Evolutionary conservation across 768 basidiomycete species (phyloP), one percentile per base, ranked within the genome.

Genomic region (Naematelia aurantialba): DNA sequence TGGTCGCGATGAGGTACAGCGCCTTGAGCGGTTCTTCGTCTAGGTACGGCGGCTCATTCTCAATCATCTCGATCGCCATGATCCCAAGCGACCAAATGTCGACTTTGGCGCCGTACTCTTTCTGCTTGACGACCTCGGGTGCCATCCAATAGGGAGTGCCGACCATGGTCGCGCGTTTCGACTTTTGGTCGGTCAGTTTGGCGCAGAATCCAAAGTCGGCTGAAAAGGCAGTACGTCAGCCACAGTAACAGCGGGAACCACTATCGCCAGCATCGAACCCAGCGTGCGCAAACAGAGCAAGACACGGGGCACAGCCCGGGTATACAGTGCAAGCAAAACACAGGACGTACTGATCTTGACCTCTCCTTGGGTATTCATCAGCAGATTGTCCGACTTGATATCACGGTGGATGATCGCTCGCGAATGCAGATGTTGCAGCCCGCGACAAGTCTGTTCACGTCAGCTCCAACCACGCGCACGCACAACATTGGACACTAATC

Each of bases 111-210:
- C 93, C 93, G 76, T 96, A 96, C 79, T 96, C 93, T 77, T 96
- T 96, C 55, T 92, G 85, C 24, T 92, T 97, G 64, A 96, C 93
- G 49, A 97, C 93, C 76, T 97, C 93, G 0, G 93, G 93, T 0
- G 93, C 93, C 93, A 97, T 96, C 93, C 93, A 97, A 76, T 97
- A 97, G 0, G 93, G 93, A 0, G 93, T 96, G 1, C 93, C 93
- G 51, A 97, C 92, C 93, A 97, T 97, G 31, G 93, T 96, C 31
- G 92, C 94, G 25, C 93, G 86, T 79, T 96, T 96, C 2, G 91
- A 92, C 77, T 94, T 96, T 79, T 94, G 89, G 69, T 93, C 91
- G 0, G 92, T 93, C 26, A 97, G 82, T 76, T 94, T 93, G 58
- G 92, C 92, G 65, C 91, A 94, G 81, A 94, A 96, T 46, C 92